These are phyloP conservation scores for Pezicula rhizophila DNA, from an alignment of 2,329 filamentous ascomycete species.

Conservation along the genomic window DNA sequence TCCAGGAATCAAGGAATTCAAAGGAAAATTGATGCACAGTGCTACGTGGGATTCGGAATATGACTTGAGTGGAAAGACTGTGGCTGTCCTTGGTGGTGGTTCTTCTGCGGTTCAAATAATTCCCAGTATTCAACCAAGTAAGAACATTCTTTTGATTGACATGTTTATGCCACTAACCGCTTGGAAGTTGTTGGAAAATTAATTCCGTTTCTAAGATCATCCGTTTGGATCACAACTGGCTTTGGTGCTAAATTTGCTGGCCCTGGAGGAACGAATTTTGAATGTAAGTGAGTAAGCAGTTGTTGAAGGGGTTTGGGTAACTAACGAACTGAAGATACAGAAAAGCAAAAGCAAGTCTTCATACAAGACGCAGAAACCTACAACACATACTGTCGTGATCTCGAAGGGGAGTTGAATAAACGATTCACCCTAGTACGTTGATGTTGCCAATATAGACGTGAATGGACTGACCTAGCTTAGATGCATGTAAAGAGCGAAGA, in stretches of 20 bases:
- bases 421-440: constrained; percentile 20
- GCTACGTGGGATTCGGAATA: constrained; percentile 47
- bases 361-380: constrained; percentile 16
- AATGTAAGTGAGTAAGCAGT: constrained; percentile 6
- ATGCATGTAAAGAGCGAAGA: constrained; percentile 13
- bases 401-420: constrained; percentile 23
- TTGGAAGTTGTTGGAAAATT: constrained; percentile 41
- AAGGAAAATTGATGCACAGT: constrained; percentile 47
- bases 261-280: constrained; percentile 14
- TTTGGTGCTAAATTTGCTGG: constrained; percentile 20
- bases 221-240: constrained; percentile 43
- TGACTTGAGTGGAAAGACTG: constrained; percentile 39
- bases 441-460: too few species aligned
- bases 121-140: constrained; percentile 39
- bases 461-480: constrained; percentile 1
- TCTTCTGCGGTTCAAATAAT: constrained; percentile 46
- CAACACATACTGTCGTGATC: constrained; percentile 10
- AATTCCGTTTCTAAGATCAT: constrained; percentile 49
- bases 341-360: constrained; percentile 14
- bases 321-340: constrained; percentile 6
- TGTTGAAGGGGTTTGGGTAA: background rate
- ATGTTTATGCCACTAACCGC: constrained; percentile 37
- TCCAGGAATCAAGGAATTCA: constrained; percentile 33
- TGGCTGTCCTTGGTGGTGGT: constrained; percentile 49
- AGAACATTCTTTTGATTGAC: constrained; percentile 33